Evolutionary conservation across 2,329 filamentous ascomycete species (phyloP), one percentile per base, ranked within the genome.

Genomic region (Microcyclosporella mali): DNA sequence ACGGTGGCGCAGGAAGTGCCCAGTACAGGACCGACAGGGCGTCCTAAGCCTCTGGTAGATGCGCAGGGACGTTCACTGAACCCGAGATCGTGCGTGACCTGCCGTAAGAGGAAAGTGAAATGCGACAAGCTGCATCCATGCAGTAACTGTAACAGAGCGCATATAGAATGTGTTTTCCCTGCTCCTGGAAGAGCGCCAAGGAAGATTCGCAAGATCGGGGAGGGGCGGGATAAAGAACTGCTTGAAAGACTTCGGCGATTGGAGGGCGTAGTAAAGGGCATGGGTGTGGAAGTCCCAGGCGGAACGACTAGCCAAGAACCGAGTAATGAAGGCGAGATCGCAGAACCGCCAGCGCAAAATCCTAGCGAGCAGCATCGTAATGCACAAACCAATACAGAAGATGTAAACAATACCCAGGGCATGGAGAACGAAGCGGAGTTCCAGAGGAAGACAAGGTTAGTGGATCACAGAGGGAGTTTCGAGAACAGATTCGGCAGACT

Each of bases 71-170:
- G 59, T 19, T 47, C 57, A 12, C 53, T 64, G 16, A 68, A 66
- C 41, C 63, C 63, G 6, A 51, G 66, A 32, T 71, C 68, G 18
- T 77, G 74, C 51, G 69, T 75, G 12, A 76, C 72, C 19, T 77
- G 74, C 55, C 63, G 74, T 9, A 68, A 71, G 33, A 70, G 81
- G 49, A 84, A 85, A 63, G 84, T 88, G 41, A 82, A 83, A 57
- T 88, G 84, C 71, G 82, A 88, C 68, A 88, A 88, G 68, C 74
- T 78, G 56, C 79, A 85, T 70, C 82, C 84, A 12, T 88, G 84
- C 63, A 79, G 79, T 55, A 88, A 88, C 62, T 88, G 84, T 62
- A 76, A 77, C 32, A 78, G 82, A 51, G 82, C 81, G 31, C 69
- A 81, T 54, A 84, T 84, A 45, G 77, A 82, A 53, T 88, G 84